These are phyloP conservation scores for Gardenia jasminoides DNA, from an alignment of 257 asterid species.

Conservation along the genomic window DNA sequence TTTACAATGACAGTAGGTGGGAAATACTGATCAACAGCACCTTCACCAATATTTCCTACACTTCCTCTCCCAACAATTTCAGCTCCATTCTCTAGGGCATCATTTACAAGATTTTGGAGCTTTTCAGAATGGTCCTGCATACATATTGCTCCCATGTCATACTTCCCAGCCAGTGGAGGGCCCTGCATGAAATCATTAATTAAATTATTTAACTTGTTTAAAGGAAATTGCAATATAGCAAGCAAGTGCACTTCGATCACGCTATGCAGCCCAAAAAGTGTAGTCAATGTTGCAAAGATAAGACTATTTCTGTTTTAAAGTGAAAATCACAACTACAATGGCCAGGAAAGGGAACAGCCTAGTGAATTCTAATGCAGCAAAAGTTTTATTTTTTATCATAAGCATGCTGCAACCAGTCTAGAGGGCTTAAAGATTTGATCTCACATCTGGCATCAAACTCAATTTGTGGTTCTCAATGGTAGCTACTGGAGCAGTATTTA, in stretches of 20 bases:
- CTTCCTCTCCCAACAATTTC: conserved; percentile 91
- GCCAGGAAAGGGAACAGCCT: neutral
- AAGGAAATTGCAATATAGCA: neutral
- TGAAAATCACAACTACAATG: neutral
- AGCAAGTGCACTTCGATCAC: neutral
- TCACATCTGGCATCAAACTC: neutral
- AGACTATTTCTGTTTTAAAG: neutral
- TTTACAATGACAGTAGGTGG: conserved; percentile 92
- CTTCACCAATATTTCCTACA: conserved; percentile 95
- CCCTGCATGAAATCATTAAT: conserved; percentile 54
- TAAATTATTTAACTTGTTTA: neutral
- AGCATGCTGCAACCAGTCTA: too few relatives aligned
- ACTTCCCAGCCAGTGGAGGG: conserved; percentile 84
- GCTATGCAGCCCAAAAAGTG: neutral
- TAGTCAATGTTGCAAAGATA: neutral
- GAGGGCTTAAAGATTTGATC: neutral
- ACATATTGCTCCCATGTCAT: conserved; percentile 99
- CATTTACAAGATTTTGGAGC: conserved; percentile 84
- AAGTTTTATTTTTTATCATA: too few relatives aligned
- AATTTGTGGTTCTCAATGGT: too few relatives aligned
- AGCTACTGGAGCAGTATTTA: neutral
- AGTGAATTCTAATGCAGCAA: neutral
- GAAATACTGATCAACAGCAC: conserved; percentile 94
- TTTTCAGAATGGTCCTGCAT: conserved; percentile 98
- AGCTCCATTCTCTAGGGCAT: conserved; percentile 89